Percentiles rank a stretch among this genome's conserved stretches.
Conservation (phyloP, 148 eudicot species). For the Rheum nobile region DNA sequence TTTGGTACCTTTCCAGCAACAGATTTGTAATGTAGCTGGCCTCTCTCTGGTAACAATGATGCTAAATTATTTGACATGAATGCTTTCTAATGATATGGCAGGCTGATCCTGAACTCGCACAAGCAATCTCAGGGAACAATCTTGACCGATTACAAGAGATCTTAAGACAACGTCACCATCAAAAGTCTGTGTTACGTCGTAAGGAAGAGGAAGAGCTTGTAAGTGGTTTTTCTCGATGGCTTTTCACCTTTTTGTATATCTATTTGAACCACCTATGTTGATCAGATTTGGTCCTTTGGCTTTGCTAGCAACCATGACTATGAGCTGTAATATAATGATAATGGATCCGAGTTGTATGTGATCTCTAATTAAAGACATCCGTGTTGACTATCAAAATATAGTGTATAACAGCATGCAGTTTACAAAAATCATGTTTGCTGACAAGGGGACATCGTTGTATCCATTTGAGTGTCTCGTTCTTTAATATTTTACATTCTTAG, state of each 20-base stretch:
- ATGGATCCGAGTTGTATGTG: neutral
- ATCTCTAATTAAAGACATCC: neutral
- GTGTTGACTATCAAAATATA: neutral
- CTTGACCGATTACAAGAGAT: constrained; percentile 62
- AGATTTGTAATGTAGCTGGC: neutral
- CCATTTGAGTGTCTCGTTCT: neutral
- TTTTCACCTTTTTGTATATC: neutral
- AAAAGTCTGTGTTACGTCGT: constrained; percentile 45
- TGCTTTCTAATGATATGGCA: constrained; percentile 20
- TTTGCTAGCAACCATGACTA: neutral
- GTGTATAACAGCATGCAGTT: neutral
- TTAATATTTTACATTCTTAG: neutral
- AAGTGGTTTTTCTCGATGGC: constrained; percentile 18
- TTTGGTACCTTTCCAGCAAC: neutral
- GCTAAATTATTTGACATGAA: neutral
- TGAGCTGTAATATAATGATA: neutral
- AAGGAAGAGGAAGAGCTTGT: constrained; percentile 69
- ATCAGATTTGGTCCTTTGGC: neutral
- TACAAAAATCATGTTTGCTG: neutral
- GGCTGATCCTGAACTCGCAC: constrained; percentile 92
- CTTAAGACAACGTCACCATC: constrained; percentile 63
- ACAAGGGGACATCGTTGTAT: neutral
- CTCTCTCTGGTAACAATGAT: neutral
- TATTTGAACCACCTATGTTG: neutral
- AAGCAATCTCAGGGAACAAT: constrained; percentile 71